Base-by-base conservation (phyloP, 2,329 filamentous ascomycete genomes). In the Gyromitra esculenta region DNA sequence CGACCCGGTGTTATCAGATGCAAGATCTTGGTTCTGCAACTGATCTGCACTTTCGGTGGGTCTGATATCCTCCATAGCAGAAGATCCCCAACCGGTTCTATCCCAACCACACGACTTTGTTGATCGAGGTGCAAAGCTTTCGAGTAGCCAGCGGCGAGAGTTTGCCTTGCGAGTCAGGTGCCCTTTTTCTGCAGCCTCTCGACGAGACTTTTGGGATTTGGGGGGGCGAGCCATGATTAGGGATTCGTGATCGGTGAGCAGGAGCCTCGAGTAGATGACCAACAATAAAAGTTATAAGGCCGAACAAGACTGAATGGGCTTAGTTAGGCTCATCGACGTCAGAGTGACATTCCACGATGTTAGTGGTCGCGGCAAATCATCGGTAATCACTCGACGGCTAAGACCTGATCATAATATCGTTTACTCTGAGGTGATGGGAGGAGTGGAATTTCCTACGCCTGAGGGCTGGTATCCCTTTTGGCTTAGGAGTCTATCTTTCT, bases 61-160 rank as follows among this genome's bases (percentile, higher is more conserved):
- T 13, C 8, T 9, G 41, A 11, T 45, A 45, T 45, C 41, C 41
- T 45, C 15, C 1, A 15, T 45, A 45, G 4, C 41, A 4, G 9
- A 45, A 45, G 41, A 18, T 21, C 3, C 6, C 31, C 18, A 6
- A 43, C 4, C 11, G 5, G 64, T 41, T 15, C 11, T 11, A n/a
- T 41, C 64, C 64, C 37, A 43, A 1, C 50, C 37, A 43, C n/a
- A 15, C 25, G 64, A 18, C 5, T 15, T 54, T 11, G 37, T 7
- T 52, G 48, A 52, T n/a, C 18, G 48, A 8, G 64, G 37, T 31
- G 64, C 50, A 2, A 67, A 48, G 52, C 37, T 41, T 35, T 48
- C 9, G 13, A 45, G 39, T 3, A 59, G 39, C 39, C 39, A 68
- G 39, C 15, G 52, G 25, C 52, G 65, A 48, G 52, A 59, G 52